Conservation (phyloP, 176 grass and related monocot species). For the Aegilops tauschii region DNA sequence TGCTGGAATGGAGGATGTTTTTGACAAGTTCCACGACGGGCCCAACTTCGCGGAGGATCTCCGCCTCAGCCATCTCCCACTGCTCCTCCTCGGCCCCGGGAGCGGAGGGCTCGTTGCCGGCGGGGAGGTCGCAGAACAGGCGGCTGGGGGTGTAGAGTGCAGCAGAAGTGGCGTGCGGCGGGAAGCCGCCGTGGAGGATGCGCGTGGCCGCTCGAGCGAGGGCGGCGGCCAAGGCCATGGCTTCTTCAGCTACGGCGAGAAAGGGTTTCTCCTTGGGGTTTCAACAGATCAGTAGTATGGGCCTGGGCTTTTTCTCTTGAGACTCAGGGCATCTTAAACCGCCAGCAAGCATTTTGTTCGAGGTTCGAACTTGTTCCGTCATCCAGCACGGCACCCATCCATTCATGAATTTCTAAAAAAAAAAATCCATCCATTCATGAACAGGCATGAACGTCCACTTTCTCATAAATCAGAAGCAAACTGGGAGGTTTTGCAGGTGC, state of each 20-base stretch:
- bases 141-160: not conserved
- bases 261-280: not conserved
- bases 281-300: not conserved
- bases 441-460: too few species aligned
- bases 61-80: conserved; percentile 22
- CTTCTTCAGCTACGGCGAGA: not conserved
- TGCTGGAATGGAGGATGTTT: conserved; percentile 22
- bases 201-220: conserved; percentile 19
- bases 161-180: not conserved
- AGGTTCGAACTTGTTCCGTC: too few species aligned
- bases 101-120: conserved; percentile 8
- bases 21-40: conserved; percentile 30
- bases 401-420: too few species aligned
- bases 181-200: conserved; percentile 27
- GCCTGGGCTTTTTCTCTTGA: not conserved
- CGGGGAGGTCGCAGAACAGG: conserved; percentile 14
- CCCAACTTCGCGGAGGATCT: conserved; percentile 26
- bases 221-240: conserved; percentile 32
- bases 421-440: too few species aligned
- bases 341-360: too few species aligned
- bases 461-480: too few species aligned
- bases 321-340: too few species aligned
- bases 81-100: not conserved
- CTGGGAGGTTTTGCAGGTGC: too few species aligned
- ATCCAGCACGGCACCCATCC: too few species aligned